Base-by-base conservation (phyloP, 352 stramenopile species). In the Globisporangium rhizosaccharum region DNA sequence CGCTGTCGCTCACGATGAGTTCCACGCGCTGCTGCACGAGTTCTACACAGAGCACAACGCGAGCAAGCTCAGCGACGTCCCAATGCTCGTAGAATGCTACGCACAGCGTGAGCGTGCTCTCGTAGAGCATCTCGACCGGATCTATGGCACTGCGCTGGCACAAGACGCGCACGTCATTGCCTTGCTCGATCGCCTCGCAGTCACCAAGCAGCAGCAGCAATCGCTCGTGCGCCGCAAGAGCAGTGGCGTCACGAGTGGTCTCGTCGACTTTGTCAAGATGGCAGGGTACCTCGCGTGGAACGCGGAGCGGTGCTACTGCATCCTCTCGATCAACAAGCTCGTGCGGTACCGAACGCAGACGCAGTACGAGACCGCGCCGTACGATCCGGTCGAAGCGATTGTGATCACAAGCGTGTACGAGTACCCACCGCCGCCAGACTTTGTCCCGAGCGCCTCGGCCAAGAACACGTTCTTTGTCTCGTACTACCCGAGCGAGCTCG, bases 31-130 rank as follows among this genome's bases (percentile, higher is more conserved):
- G 12, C 67, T 92, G 39, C 67, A 81, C 33, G 57, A 67, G 50
- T 84, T 81, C 30, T 91, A 90, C 45, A 49, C 62, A 1, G 69
- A 87, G 49, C 73, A 92, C 59, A 76, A 91, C 42, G 63, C 79
- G 0, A 66, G 64, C 23, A 92, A 92, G 60, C 56, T 76, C 3
- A 65, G 77, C 3, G 79, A 88, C 26, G 79, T 91, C 0, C 67
- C 60, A 0, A 84, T 88, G 69, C 65, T 85, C 17, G 7, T 84
- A 0, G 67, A 81, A 3, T 68, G 73, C 45, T 87, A 87, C 56
- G 60, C 66, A 36, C 59, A 65, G 5, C 72, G 81, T 14, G 82
- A 92, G 58, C 59, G 65, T 15, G 68, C 76, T 2, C 63, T 92
- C 0, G 51, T 91, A 0, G 68, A 76, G 15, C 81, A 90, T 39